Percentiles rank a stretch among this genome's conserved stretches.
Evolutionary conservation across 1,284 basidiomycete species (phyloP).

Genomic region (Xerocomus tenax): DNA sequence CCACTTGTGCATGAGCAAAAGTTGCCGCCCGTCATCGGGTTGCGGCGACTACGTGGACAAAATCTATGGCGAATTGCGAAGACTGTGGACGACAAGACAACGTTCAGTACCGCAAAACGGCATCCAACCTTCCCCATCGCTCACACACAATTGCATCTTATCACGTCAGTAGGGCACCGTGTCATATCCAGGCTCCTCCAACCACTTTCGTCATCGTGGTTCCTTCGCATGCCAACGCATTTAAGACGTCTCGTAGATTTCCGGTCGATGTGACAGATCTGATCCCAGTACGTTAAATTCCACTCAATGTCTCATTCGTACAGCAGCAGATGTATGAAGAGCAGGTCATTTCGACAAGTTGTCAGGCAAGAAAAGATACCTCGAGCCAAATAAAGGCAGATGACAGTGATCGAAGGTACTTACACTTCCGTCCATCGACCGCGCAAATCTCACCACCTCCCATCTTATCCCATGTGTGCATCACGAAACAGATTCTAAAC

Average conservation of each 20-base stretch:
- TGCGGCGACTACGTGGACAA: constrained; percentile 17
- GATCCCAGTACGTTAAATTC: constrained; percentile 6
- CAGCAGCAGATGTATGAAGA: neutral
- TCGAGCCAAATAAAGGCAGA: constrained; percentile 15
- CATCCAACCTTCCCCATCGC: constrained; percentile 6
- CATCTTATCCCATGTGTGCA: constrained; percentile 1
- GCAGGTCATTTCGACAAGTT: neutral
- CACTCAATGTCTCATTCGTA: neutral
- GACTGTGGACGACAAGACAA: neutral
- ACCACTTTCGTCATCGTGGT: constrained; percentile 7
- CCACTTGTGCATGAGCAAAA: neutral
- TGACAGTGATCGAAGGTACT: constrained; percentile 7
- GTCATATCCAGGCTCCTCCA: constrained; percentile 12
- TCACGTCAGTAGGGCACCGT: constrained; percentile 22
- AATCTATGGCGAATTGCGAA: neutral
- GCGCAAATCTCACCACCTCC: constrained; percentile 12
- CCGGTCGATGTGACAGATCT: constrained; percentile 11
- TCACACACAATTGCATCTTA: constrained; percentile 14
- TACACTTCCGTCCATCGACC: constrained; percentile 6
- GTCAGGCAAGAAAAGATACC: neutral
- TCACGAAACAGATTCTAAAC: constrained; percentile 3
- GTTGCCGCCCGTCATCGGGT: neutral
- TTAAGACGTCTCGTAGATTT: constrained; percentile 17
- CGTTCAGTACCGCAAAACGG: constrained; percentile 2
- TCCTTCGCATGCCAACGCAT: constrained; percentile 13